These are phyloP conservation scores for Phytopythium litorale DNA, from an alignment of 352 stramenopile genomes.

Conservation along the genomic window DNA sequence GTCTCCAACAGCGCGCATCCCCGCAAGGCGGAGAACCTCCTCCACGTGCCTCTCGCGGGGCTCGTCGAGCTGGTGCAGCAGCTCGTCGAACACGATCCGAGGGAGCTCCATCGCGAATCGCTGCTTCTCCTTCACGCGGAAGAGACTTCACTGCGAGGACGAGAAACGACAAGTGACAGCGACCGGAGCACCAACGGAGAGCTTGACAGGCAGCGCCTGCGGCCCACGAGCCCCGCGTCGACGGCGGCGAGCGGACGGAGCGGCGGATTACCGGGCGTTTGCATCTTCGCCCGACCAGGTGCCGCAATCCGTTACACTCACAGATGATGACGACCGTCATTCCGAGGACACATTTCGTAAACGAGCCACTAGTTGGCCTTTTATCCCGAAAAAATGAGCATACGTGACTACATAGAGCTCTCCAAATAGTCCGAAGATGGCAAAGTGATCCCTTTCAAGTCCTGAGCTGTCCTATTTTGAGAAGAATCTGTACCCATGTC, in stretches of 20 bases:
- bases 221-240: not conserved
- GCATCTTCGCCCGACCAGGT: not conserved
- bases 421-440: not conserved
- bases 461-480: not conserved
- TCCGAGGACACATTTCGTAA: not conserved
- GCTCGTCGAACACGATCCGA: slow-evolving; percentile 40
- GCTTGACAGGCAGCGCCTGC: not conserved
- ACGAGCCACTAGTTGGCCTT: not conserved
- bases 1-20: slow-evolving; percentile 1
- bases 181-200: not conserved
- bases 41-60: slow-evolving; percentile 29
- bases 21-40: slow-evolving; percentile 12
- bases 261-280: not conserved
- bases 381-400: not conserved
- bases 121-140: too few relatives aligned
- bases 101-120: slow-evolving; percentile 32
- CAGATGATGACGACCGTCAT: not conserved
- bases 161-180: not conserved
- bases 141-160: not conserved
- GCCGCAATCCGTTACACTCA: not conserved
- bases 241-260: not conserved
- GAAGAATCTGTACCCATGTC: not conserved
- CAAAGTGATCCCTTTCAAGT: not conserved
- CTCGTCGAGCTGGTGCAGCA: slow-evolving; percentile 47
- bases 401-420: not conserved